These are phyloP conservation scores for Trichoderma koningiopsis DNA, from an alignment of 2,329 filamentous ascomycete genomes.

Conservation along the genomic window DNA sequence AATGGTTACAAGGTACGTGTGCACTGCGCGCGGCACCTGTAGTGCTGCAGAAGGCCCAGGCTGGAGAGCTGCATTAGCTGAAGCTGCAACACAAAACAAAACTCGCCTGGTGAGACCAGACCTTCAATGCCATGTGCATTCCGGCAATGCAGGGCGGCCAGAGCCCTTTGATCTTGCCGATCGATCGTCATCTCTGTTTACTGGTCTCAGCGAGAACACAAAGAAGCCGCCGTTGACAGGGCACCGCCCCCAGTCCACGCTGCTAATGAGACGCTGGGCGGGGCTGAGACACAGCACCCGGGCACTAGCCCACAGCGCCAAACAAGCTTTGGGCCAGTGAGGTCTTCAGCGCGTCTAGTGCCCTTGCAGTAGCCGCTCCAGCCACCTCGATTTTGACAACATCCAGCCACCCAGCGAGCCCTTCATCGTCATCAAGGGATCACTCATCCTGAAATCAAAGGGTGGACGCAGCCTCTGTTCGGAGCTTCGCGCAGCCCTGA, in stretches of 20 bases:
- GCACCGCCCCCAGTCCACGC: conserved; percentile 14
- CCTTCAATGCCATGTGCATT: conserved; percentile 14
- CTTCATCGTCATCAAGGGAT: conserved; percentile 11
- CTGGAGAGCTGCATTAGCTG: not conserved
- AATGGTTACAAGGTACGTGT: not conserved
- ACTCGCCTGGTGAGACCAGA: conserved; percentile 12
- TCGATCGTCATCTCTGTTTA: conserved; percentile 22
- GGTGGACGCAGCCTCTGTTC: conserved; percentile 4
- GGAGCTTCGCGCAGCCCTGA: not conserved
- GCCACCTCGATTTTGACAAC: conserved; percentile 38
- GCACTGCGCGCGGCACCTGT: too few species aligned
- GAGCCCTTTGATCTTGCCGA: conserved; percentile 1
- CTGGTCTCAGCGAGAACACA: not conserved
- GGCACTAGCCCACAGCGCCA: conserved; percentile 15
- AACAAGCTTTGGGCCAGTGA: conserved; percentile 10
- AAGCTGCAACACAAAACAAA: not conserved
- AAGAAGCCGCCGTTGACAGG: conserved; percentile 10
- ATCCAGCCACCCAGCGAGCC: conserved; percentile 21
- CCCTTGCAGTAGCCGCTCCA: conserved; percentile 33
- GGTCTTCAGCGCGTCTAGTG: conserved; percentile 1
- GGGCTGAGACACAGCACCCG: conserved; percentile 23
- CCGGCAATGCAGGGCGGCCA: conserved; percentile 17
- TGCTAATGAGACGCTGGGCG: conserved; percentile 18
- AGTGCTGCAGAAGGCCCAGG: not conserved
- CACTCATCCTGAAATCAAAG: not conserved